Conservation (phyloP, 441 rosid species). For the Pelargonium citronellum region DNA sequence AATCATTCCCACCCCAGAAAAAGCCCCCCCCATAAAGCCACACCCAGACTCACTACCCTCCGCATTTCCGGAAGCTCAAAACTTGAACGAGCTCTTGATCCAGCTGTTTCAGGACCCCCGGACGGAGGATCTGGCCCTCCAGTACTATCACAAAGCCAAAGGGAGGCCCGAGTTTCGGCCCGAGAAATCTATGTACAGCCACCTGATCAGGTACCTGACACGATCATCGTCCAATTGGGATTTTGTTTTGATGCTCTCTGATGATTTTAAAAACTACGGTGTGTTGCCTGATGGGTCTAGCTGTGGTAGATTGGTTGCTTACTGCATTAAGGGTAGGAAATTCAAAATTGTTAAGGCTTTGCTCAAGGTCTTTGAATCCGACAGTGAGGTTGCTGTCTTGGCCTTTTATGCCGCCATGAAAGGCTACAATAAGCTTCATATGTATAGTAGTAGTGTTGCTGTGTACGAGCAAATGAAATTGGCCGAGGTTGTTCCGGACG, state of each 20-base stretch:
- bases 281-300: constrained; percentile 53
- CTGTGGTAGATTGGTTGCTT: constrained; percentile 47
- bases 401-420: constrained; percentile 60
- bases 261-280: constrained; percentile 43
- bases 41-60: constrained; percentile 1
- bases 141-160: constrained; percentile 55
- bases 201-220: constrained; percentile 53
- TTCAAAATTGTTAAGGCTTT: constrained; percentile 42
- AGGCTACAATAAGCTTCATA: constrained; percentile 73
- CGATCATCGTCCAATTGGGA: constrained; percentile 49
- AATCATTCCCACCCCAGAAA: constrained; percentile 44
- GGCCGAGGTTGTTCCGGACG: constrained; percentile 35
- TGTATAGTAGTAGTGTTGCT: constrained; percentile 59
- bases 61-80: constrained; percentile 26
- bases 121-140: constrained; percentile 38
- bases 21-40: constrained; percentile 30
- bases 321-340: constrained; percentile 50
- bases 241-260: constrained; percentile 36
- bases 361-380: constrained; percentile 42
- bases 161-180: constrained; percentile 46
- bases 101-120: constrained; percentile 44
- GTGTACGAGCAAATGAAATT: constrained; percentile 46
- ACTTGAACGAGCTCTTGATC: constrained; percentile 41
- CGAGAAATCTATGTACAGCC: constrained; percentile 35
- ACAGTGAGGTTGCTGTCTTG: constrained; percentile 32